These are phyloP conservation scores for Porphyrellus cyaneotinctus DNA, from an alignment of 768 basidiomycete species.

Conservation along the genomic window DNA sequence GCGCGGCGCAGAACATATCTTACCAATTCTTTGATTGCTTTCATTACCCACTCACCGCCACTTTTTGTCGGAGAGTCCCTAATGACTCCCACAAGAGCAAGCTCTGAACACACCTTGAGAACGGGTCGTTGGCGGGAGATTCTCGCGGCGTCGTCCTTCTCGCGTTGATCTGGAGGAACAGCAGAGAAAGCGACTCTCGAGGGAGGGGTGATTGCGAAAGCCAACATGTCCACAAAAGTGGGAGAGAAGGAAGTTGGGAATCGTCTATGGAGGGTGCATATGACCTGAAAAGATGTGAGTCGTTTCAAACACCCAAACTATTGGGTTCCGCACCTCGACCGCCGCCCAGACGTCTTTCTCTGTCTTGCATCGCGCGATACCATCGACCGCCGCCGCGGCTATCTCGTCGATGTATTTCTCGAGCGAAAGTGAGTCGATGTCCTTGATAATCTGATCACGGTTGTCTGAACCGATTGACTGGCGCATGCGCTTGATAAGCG, in stretches of 20 bases:
- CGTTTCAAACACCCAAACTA: neutral
- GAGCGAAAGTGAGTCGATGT: slow-evolving; percentile 83
- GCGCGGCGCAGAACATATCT: slow-evolving; percentile 26
- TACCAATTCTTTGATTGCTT: slow-evolving; percentile 79
- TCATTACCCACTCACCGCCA: slow-evolving; percentile 89
- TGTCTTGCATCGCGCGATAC: slow-evolving; percentile 80
- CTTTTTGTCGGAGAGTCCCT: slow-evolving; percentile 65
- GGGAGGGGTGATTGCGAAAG: slow-evolving; percentile 55
- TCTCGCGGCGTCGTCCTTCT: slow-evolving; percentile 85
- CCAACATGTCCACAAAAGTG: slow-evolving; percentile 56
- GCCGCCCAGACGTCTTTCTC: slow-evolving; percentile 91
- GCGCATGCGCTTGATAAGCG: slow-evolving; percentile 89
- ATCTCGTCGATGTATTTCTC: slow-evolving; percentile 98
- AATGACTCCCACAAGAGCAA: slow-evolving; percentile 84
- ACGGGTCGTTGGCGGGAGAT: slow-evolving; percentile 80
- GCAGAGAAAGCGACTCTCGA: slow-evolving; percentile 52
- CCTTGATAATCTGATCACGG: slow-evolving; percentile 84
- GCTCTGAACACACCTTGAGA: slow-evolving; percentile 82
- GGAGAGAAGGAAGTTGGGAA: slow-evolving; percentile 81
- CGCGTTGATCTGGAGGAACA: slow-evolving; percentile 72
- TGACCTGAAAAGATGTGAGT: slow-evolving; percentile 51
- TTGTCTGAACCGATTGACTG: slow-evolving; percentile 82
- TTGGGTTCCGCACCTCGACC: slow-evolving; percentile 64
- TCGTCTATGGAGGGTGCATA: slow-evolving; percentile 83
- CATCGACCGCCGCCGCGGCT: slow-evolving; percentile 81